Percentiles rank a stretch among this genome's conserved stretches.
These are phyloP conservation scores for Ochetophila trinervis DNA, from an alignment of 306 rosid species.

Conservation along the genomic window DNA sequence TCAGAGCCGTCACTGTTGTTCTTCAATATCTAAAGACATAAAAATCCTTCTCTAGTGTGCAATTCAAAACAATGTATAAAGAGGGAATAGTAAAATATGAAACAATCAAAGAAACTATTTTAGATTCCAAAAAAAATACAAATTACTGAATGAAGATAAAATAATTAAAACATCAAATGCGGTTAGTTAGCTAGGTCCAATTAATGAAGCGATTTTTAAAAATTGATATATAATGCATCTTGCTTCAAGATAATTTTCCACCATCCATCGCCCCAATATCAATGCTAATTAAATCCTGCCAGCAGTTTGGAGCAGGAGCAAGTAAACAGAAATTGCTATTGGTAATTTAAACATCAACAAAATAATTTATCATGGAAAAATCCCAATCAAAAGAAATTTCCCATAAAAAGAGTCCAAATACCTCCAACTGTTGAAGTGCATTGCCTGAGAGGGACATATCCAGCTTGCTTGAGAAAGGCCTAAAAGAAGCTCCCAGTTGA, in stretches of 20 bases:
- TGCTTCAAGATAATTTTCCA: neutral
- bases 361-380: constrained; percentile 16
- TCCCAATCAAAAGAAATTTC: neutral
- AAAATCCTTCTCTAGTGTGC: constrained; percentile 18
- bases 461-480: constrained; percentile 69
- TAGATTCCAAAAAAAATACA: too few relatives aligned
- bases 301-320: neutral
- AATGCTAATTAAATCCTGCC: neutral
- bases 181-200: neutral
- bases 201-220: neutral
- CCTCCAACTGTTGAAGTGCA: constrained; percentile 93
- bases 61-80: constrained; percentile 6
- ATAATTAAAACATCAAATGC: too few relatives aligned
- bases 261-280: neutral
- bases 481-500: constrained; percentile 65
- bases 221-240: neutral
- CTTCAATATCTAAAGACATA: constrained; percentile 59
- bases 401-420: constrained; percentile 23
- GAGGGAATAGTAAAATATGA: neutral
- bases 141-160: too few relatives aligned
- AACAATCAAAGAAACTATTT: too few relatives aligned
- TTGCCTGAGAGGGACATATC: constrained; percentile 90
- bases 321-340: neutral
- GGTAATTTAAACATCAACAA: constrained; percentile 7
- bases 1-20: constrained; percentile 84